A percentile compares a stretch with the other conserved stretches of the same genome.
phyloP scores from a whole-genome alignment of 2,329 filamentous ascomycete species.

The Ceratocystis papillata region DNA sequence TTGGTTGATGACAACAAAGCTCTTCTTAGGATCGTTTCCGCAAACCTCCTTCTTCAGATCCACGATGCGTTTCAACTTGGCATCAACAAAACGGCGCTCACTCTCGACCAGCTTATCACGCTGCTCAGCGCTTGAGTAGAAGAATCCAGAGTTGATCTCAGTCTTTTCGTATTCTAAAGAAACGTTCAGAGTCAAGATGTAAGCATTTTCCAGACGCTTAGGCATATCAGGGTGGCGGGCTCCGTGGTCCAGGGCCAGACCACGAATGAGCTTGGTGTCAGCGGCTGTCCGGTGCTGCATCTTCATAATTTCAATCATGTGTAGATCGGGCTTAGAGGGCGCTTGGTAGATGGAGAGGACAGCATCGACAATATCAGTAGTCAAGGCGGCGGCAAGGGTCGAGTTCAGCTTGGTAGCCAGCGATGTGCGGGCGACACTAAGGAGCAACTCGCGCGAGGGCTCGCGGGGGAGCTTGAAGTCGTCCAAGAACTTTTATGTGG shows the following conservation, averaged over 20 bases:
- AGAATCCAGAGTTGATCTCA: slow-evolving; percentile 98
- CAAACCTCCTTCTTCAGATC: slow-evolving; percentile 97
- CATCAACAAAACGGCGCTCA: slow-evolving; percentile 88
- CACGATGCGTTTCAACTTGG: slow-evolving; percentile 94
- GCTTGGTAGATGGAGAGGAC: slow-evolving; percentile 88
- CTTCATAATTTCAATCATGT: slow-evolving; percentile 99
- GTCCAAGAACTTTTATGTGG: slow-evolving; percentile 66
- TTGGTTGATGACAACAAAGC: slow-evolving; percentile 97
- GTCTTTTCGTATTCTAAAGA: slow-evolving; percentile 98
- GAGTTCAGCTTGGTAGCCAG: slow-evolving; percentile 91
- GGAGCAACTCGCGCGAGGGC: slow-evolving; percentile 84
- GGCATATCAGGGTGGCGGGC: slow-evolving; percentile 97
- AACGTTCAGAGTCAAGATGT: slow-evolving; percentile 90
- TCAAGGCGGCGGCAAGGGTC: slow-evolving; percentile 79
- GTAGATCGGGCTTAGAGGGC: slow-evolving; percentile 84
- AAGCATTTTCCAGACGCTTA: slow-evolving; percentile 88
- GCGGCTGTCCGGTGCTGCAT: slow-evolving; percentile 97
- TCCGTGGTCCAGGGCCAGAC: slow-evolving; percentile 86
- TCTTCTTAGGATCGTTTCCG: slow-evolving; percentile 83
- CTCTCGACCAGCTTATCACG: slow-evolving; percentile 96
- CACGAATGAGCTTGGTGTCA: slow-evolving; percentile 90
- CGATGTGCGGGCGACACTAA: slow-evolving; percentile 87
- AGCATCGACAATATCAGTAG: slow-evolving; percentile 89
- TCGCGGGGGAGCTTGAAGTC: slow-evolving; percentile 79
- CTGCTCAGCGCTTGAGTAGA: slow-evolving; percentile 94